Percentiles rank a stretch among this genome's conserved stretches.
These are phyloP conservation scores for Diplodia sapinea DNA, from an alignment of 2,329 filamentous ascomycete genomes.

Conservation along the genomic window DNA sequence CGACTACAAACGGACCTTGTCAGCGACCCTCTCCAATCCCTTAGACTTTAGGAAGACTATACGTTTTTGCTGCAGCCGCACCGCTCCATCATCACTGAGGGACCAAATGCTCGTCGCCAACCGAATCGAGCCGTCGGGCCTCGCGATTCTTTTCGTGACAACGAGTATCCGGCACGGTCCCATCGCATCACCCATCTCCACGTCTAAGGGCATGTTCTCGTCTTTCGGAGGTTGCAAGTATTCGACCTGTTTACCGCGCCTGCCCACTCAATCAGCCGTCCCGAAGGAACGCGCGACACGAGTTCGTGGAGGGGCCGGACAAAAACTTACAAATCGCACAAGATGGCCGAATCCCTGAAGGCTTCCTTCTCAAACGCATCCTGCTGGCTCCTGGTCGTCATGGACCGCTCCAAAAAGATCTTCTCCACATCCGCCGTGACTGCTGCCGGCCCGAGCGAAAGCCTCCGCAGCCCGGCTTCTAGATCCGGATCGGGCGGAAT, in stretches of 20 bases:
- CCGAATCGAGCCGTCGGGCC: constrained; percentile 44
- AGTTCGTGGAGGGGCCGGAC: background rate
- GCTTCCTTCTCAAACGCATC: constrained; percentile 49
- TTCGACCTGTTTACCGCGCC: constrained; percentile 49
- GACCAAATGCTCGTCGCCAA: constrained; percentile 55
- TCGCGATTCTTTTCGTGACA: constrained; percentile 51
- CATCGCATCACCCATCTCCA: constrained; percentile 50
- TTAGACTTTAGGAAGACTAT: background rate
- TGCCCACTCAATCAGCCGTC: constrained; percentile 30
- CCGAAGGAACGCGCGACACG: too few relatives aligned
- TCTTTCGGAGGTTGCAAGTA: constrained; percentile 48
- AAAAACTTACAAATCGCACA: constrained; percentile 51
- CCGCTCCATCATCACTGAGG: constrained; percentile 50
- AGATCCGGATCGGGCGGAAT: constrained; percentile 33
- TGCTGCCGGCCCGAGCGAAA: constrained; percentile 1
- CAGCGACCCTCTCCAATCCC: background rate
- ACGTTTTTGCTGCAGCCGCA: constrained; percentile 52
- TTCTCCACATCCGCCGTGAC: constrained; percentile 8
- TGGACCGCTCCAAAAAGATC: constrained; percentile 15
- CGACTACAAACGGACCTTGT: constrained; percentile 19
- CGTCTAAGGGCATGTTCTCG: constrained; percentile 44
- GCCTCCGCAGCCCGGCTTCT: background rate
- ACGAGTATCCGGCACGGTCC: constrained; percentile 50
- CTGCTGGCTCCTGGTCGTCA: constrained; percentile 44
- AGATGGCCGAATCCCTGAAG: constrained; percentile 52